Evolutionary conservation across 257 asterid species (phyloP).

Genomic region (Solanum etuberosum): DNA sequence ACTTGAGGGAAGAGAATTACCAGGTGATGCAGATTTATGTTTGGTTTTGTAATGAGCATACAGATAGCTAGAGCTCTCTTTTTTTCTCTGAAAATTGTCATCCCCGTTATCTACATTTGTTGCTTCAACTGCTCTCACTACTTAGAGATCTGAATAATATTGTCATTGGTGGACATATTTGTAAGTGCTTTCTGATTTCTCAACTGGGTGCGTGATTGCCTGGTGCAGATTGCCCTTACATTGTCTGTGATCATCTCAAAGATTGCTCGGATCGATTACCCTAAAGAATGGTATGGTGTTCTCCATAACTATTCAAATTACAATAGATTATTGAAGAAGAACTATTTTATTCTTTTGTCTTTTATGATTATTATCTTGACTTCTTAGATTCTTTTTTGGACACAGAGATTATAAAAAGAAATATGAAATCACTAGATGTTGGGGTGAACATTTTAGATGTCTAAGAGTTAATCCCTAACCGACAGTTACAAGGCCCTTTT

Average conservation of each 20-base stretch:
- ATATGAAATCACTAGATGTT: not conserved
- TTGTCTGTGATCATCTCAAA: slow-evolving; percentile 85
- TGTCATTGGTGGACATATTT: not conserved
- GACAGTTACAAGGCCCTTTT: not conserved
- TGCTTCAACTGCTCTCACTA: not conserved
- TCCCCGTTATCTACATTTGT: not conserved
- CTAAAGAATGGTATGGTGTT: slow-evolving; percentile 76
- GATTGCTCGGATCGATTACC: slow-evolving; percentile 95
- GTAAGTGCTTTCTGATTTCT: not conserved
- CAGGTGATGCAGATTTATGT: slow-evolving; percentile 40
- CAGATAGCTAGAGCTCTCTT: not conserved
- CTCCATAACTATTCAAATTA: slow-evolving; percentile 1
- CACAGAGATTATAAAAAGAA: not conserved
- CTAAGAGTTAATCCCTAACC: not conserved
- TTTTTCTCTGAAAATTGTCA: not conserved
- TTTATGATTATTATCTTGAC: not conserved
- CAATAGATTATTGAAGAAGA: not conserved
- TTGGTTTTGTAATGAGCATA: not conserved
- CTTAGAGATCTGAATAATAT: not conserved
- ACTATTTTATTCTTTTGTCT: not conserved
- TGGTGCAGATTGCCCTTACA: slow-evolving; percentile 74
- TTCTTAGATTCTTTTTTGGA: not conserved
- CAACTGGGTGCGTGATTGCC: not conserved
- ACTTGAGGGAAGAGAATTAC: slow-evolving; percentile 83
- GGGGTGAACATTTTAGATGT: not conserved